Conservation (phyloP, 192 early-diverging fungal genomes). For the Mycoemilia scoparia region DNA sequence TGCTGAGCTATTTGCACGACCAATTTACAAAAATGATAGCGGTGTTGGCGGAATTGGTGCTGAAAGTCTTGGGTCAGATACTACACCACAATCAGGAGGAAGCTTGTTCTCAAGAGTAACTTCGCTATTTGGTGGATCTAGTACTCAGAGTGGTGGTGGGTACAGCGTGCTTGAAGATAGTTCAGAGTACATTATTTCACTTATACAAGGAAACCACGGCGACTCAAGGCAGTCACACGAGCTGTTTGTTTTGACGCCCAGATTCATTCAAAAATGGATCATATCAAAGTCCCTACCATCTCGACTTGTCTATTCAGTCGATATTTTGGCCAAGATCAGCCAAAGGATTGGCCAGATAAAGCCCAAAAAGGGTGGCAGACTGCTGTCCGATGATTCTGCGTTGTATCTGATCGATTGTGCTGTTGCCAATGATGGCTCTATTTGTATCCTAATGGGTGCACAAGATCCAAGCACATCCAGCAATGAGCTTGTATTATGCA, state of each 20-base stretch:
- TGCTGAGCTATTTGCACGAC: conserved; percentile 4
- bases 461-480: conserved; percentile 4
- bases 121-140: conserved; percentile 14
- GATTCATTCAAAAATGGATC: conserved; percentile 18
- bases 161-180: no score
- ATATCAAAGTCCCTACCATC: conserved; percentile 15
- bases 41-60: conserved; percentile 4
- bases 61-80: no score
- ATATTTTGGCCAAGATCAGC: conserved; percentile 2
- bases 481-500: conserved; percentile 4
- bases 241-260: conserved; percentile 16
- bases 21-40: conserved; percentile 5
- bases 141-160: no score
- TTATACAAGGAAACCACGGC: not conserved
- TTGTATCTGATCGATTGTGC: conserved; percentile 11
- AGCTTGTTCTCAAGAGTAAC: conserved; percentile 19
- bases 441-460: conserved; percentile 8
- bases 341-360: not conserved
- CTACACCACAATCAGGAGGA: no score
- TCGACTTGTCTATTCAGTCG: conserved; percentile 7
- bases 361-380: no score
- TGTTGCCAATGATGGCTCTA: conserved; percentile 5
- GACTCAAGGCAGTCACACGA: conserved; percentile 19
- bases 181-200: conserved; percentile 1
- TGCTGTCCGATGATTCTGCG: conserved; percentile 5